Base-by-base conservation (phyloP, 768 basidiomycete genomes). In the Kondoa subrosea region DNA sequence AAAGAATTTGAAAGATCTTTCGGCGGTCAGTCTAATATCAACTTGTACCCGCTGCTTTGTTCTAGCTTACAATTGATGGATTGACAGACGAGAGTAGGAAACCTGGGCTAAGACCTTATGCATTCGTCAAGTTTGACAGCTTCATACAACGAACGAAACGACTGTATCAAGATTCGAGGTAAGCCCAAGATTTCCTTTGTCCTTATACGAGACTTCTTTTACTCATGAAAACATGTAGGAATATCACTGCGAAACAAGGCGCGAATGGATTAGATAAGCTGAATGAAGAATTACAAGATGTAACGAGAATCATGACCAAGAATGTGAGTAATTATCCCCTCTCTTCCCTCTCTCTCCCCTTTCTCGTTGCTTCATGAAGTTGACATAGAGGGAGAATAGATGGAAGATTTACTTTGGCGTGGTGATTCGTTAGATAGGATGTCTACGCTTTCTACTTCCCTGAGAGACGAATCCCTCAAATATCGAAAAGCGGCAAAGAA, bases 101-200 rank as follows among this genome's bases (percentile, higher is more conserved):
- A 74, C 82, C 84, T 21, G 87, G 87, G 21, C 84, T 90, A 71
- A 90, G 93, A 77, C 95, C 95, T n/a, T 99, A 99, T 76, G 93
- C 95, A 29, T 97, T 97, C 76, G 88, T 97, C 69, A 91, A 95
- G 60, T 99, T 99, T 74, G 95, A 99, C 75, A 97, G 93, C 0
- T 99, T 99, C 79, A 99, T 99, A 86, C 88, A 88, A 57, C 96
- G 95, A 78, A 97, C 95, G 1, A 88, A 92, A 2, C 85, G 93
- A 62, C 81, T 97, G 57, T 99, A 99, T 78, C 85, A 85, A 72
- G 95, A 99, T 77, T 90, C 92, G 59, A 83, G 92, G 72, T 89
- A 89, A 87, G 26, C 84, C 77, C 68, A 85, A 87, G 26, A 81
- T 27, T 27, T 12, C 16, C 30, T 63, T n/a, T n/a, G 33, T 27